These are phyloP conservation scores for Cornus controversa DNA, from an alignment of 148 eudicot genomes.

Conservation along the genomic window DNA sequence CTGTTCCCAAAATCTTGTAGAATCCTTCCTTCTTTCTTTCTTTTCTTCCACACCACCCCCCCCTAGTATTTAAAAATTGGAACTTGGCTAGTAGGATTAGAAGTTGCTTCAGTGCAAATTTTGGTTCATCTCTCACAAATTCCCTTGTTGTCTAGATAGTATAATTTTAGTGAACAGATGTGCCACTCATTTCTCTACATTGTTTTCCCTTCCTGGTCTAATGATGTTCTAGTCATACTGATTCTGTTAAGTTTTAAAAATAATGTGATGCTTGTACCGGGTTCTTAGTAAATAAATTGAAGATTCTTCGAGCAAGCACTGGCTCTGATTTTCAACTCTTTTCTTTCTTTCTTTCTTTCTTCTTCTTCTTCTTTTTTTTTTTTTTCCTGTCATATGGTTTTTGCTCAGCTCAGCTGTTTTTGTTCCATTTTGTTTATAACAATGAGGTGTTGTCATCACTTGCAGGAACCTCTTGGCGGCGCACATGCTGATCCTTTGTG, in stretches of 20 bases:
- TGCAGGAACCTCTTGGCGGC: slow-evolving; percentile 46
- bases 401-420: neutral
- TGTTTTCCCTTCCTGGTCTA: neutral
- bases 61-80: neutral
- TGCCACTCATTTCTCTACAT: neutral
- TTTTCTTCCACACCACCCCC: too few relatives aligned
- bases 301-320: neutral
- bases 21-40: too few relatives aligned
- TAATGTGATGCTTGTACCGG: neutral
- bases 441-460: neutral
- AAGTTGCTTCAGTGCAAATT: neutral
- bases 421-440: neutral
- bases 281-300: neutral
- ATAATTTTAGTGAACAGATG: neutral
- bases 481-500: slow-evolving; percentile 42
- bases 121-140: neutral
- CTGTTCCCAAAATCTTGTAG: too few relatives aligned
- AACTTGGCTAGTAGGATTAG: neutral
- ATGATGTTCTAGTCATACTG: neutral
- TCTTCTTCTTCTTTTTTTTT: too few relatives aligned
- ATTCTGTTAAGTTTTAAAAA: neutral
- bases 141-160: neutral
- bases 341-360: too few relatives aligned
- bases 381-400: neutral
- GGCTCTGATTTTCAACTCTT: neutral